These are phyloP conservation scores for Aurinia saxatilis DNA, from an alignment of 345 rosid genomes.

Conservation along the genomic window DNA sequence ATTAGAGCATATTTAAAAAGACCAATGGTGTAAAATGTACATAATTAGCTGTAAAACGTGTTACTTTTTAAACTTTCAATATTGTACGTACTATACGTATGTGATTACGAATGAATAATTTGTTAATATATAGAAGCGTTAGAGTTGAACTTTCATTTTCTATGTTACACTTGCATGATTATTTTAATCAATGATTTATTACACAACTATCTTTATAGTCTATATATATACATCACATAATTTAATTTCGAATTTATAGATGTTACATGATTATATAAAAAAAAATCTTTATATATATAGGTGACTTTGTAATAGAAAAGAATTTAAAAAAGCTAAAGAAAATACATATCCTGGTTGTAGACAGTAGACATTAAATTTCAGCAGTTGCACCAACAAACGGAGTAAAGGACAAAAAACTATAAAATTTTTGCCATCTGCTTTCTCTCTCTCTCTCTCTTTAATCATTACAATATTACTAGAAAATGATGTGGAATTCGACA, in stretches of 20 bases:
- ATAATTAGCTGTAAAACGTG: no score
- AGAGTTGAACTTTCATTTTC: background rate
- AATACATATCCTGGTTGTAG: slow-evolving; percentile 12
- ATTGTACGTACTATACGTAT: background rate
- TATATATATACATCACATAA: no score
- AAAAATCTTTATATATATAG: background rate
- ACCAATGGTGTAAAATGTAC: no score
- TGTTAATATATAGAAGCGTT: background rate
- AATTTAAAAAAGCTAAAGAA: background rate
- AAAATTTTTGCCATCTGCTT: slow-evolving; percentile 21
- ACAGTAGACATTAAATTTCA: slow-evolving; percentile 26
- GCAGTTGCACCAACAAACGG: slow-evolving; percentile 30
- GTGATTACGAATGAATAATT: background rate
- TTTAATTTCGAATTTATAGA: no score
- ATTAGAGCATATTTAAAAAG: no score
- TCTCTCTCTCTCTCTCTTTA: background rate
- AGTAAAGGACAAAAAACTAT: slow-evolving; percentile 31
- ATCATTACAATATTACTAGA: slow-evolving; percentile 25
- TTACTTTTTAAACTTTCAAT: background rate
- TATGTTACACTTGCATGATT: background rate
- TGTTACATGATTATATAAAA: no score
- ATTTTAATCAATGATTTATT: no score
- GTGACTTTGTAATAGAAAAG: background rate
- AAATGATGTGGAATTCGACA: slow-evolving; percentile 21
- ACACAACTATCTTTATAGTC: no score